Conservation (phyloP, 768 basidiomycete species). For the Hygrocybe coccinea region DNA sequence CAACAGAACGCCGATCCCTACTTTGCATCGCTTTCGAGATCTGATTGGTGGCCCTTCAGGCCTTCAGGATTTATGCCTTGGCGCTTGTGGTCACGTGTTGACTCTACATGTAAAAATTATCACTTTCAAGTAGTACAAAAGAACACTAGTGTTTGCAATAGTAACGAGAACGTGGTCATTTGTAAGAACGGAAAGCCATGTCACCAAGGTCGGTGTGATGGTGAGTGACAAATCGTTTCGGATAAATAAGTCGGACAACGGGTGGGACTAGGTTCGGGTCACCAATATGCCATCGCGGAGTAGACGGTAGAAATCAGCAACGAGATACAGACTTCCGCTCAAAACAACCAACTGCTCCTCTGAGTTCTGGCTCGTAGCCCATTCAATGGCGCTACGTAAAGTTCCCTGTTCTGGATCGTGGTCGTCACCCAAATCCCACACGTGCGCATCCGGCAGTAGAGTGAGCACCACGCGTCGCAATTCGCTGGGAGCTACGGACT, state of each 20-base stretch:
- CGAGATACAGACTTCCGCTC: conserved; percentile 91
- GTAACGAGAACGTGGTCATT: too few relatives aligned
- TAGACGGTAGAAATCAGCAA: conserved; percentile 85
- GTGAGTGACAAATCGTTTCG: too few relatives aligned
- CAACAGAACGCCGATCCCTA: not conserved
- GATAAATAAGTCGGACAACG: too few relatives aligned
- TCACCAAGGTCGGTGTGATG: too few relatives aligned
- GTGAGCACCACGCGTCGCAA: conserved; percentile 42
- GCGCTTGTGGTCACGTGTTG: too few relatives aligned
- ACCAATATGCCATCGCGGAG: conserved; percentile 13
- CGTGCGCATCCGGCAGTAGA: conserved; percentile 41
- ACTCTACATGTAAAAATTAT: too few relatives aligned
- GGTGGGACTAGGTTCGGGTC: not conserved
- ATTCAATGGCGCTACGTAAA: conserved; percentile 35
- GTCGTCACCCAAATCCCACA: conserved; percentile 41
- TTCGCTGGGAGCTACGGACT: conserved; percentile 48
- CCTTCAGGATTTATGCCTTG: too few relatives aligned
- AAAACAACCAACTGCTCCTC: conserved; percentile 56
- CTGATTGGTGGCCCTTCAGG: too few relatives aligned
- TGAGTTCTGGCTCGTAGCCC: conserved; percentile 44
- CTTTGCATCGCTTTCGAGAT: not conserved
- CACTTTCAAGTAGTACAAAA: too few relatives aligned
- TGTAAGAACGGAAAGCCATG: too few relatives aligned
- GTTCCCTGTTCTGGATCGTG: conserved; percentile 11
- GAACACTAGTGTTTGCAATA: too few relatives aligned